Conservation (phyloP, 106 monocot genomes). For the Allium fistulosum region DNA sequence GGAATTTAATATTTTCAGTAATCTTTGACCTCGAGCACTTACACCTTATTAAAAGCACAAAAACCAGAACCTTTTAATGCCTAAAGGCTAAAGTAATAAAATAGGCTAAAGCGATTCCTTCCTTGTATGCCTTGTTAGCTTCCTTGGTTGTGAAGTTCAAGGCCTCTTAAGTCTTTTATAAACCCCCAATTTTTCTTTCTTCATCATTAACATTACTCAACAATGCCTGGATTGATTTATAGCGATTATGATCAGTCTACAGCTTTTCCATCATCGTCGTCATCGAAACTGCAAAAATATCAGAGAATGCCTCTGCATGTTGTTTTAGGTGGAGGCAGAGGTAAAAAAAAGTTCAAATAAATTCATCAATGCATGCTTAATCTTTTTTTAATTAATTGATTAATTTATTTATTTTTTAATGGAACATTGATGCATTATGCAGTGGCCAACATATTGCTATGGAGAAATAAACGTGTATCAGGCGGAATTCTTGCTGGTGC, state of each 20-base stretch:
- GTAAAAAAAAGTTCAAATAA: constrained; percentile 1
- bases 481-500: constrained; percentile 24
- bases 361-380: not conserved
- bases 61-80: too few relatives aligned
- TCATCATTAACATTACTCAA: not conserved
- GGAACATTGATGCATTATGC: not conserved
- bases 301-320: constrained; percentile 22
- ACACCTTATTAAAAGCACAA: too few relatives aligned
- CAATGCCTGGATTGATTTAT: not conserved
- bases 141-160: too few relatives aligned
- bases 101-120: too few relatives aligned
- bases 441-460: constrained; percentile 60
- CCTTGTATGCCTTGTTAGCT: too few relatives aligned
- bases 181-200: too few relatives aligned
- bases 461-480: constrained; percentile 49
- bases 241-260: not conserved
- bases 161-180: too few relatives aligned
- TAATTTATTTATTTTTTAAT: not conserved
- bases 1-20: too few relatives aligned
- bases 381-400: not conserved
- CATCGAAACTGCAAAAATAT: constrained; percentile 21
- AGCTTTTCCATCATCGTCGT: not conserved
- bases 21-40: too few relatives aligned
- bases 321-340: constrained; percentile 43
- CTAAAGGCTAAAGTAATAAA: too few relatives aligned